Evolutionary conservation across 169 alveolate genomes (phyloP), one percentile per base, ranked within the genome.

Genomic region (Cryptosporidium andersoni): DNA sequence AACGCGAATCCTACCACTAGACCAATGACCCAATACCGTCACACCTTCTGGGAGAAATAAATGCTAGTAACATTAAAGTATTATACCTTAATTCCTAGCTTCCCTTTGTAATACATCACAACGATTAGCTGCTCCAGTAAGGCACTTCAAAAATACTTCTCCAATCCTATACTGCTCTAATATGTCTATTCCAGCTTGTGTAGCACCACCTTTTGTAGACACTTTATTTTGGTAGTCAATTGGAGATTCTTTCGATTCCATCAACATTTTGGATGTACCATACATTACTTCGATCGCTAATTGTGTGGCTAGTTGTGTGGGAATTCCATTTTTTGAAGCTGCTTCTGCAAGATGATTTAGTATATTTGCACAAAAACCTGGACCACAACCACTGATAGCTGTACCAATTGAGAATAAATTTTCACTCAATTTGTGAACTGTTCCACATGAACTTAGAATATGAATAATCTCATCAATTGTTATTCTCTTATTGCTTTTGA

Each of bases 1-100:
- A 96, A 96, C 98, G 95, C 94, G 99, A 96, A 96, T 96, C 99
- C 95, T 96, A 95, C 99, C 98, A 95, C 99, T 96, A 96, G 99
- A 96, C 98, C 60, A 74, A 74, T 94, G 89, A 91, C 85, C 85
- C 85, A 58, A 45, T 7, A 42, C 62, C n/a, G 2, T 8, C 0
- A 9, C 2, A n/a, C 0, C 4, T 0, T 47, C 7, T 2, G 16
- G 11, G 5, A 9, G 9, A 43, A 47, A n/a, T 25, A 42, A 16
- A 11, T 55, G 45, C 16, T 48, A 3, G 14, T 66, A 11, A n/a
- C 8, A 4, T 51, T 58, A 11, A 25, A 0, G 9, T 6, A 14
- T 25, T 14, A 43, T 51, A 25, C 51, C 1, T 60, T 58, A 56
- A 58, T 25, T 74, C 1, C 60, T 58, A 9, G 74, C 66, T 25